Conservation (phyloP, 2,329 filamentous ascomycete genomes). For the Blumeriella jaapii region DNA sequence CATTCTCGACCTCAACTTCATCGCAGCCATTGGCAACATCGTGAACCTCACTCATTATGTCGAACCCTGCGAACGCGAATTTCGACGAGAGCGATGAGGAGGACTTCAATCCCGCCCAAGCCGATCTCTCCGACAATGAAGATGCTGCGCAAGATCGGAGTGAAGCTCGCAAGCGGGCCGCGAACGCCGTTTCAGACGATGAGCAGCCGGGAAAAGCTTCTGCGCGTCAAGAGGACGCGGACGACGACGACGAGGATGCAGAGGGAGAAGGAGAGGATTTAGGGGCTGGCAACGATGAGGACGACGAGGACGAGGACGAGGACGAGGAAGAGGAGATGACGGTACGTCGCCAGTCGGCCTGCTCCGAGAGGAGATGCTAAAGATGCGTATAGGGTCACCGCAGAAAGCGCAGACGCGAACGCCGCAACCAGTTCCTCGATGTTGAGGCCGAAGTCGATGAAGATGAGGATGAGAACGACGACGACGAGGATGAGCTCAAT, state of each 20-base stretch:
- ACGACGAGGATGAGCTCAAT: slow-evolving; percentile 81
- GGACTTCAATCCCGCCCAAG: slow-evolving; percentile 76
- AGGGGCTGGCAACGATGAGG: slow-evolving; percentile 26
- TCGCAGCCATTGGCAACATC: no score
- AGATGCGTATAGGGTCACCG: slow-evolving; percentile 46
- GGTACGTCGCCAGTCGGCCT: slow-evolving; percentile 25
- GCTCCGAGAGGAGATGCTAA: slow-evolving; percentile 1
- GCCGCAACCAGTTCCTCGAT: slow-evolving; percentile 84
- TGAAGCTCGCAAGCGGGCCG: slow-evolving; percentile 23
- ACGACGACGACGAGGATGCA: slow-evolving; percentile 32
- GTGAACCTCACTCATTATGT: no score
- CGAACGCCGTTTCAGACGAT: slow-evolving; percentile 35
- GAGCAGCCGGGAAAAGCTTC: slow-evolving; percentile 29
- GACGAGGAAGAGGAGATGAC: slow-evolving; percentile 56
- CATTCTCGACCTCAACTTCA: slow-evolving; percentile 1
- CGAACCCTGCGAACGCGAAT: slow-evolving; percentile 19
- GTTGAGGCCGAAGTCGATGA: slow-evolving; percentile 96
- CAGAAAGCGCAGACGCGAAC: slow-evolving; percentile 66
- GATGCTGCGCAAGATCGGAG: slow-evolving; percentile 30
- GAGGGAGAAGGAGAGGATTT: slow-evolving; percentile 33
- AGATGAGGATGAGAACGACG: slow-evolving; percentile 75
- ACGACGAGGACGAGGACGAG: slow-evolving; percentile 39
- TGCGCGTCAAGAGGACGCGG: slow-evolving; percentile 32
- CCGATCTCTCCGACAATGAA: slow-evolving; percentile 63
- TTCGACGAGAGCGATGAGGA: slow-evolving; percentile 59